Evolutionary conservation across 2,329 filamentous ascomycete species (phyloP).

Genomic region (Penicillium rolfsii): DNA sequence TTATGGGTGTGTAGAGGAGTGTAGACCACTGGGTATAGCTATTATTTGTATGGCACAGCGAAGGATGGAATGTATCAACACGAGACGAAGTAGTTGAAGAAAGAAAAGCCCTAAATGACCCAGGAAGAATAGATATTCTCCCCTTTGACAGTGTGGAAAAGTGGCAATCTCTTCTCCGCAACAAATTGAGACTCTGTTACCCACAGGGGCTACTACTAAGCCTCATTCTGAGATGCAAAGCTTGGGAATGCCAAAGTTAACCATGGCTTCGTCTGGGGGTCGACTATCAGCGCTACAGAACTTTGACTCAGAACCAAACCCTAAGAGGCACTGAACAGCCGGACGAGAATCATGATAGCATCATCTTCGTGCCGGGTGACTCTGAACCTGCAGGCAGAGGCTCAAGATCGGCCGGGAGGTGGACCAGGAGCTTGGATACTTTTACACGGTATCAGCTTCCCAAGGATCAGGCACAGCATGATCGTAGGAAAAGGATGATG

Average conservation of each 20-base stretch:
- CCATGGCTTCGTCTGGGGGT: conserved; percentile 15
- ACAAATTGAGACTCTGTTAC: not conserved
- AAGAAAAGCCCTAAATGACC: not conserved
- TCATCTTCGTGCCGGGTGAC: not conserved
- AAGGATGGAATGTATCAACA: conserved; percentile 12
- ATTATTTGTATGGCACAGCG: conserved; percentile 4
- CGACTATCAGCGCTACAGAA: not conserved
- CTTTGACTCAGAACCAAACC: conserved; percentile 17
- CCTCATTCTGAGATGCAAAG: conserved; percentile 5
- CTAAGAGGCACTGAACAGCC: not conserved
- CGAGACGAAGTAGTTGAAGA: conserved; percentile 2
- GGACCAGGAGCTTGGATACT: not conserved
- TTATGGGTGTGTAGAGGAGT: not conserved
- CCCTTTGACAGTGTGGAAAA: not conserved
- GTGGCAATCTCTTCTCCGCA: conserved; percentile 2
- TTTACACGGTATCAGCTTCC: not conserved
- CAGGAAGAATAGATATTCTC: not conserved
- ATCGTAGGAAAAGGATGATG: not conserved
- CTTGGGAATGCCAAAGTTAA: not conserved
- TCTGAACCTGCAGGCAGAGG: not conserved
- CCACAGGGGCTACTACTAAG: conserved; percentile 1
- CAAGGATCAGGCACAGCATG: not conserved
- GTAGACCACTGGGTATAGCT: not conserved
- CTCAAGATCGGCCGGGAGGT: not conserved
- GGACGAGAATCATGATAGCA: conserved; percentile 1